Conservation (phyloP, 257 asterid genomes). For the Linaria vulgaris region DNA sequence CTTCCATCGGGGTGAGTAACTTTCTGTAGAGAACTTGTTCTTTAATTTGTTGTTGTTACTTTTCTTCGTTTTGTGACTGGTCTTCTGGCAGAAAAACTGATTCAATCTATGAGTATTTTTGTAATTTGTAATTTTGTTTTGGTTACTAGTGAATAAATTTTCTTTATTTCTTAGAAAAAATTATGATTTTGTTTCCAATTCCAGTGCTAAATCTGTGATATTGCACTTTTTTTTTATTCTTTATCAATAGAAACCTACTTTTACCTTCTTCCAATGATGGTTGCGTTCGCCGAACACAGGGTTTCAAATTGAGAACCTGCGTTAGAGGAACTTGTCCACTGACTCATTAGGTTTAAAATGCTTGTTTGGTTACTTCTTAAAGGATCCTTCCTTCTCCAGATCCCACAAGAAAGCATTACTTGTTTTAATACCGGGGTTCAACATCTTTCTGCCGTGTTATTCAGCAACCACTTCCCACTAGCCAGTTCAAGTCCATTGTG, state of each 20-base stretch:
- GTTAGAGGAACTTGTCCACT: not conserved
- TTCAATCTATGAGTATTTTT: not conserved
- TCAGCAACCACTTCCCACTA: not conserved
- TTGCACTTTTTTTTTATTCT: constrained; percentile 9
- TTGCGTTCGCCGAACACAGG: not conserved
- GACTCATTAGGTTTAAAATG: not conserved
- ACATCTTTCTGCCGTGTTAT: not conserved
- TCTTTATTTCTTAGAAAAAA: constrained; percentile 13
- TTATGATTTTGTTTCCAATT: constrained; percentile 5
- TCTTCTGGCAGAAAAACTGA: not conserved
- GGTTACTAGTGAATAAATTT: constrained; percentile 15
- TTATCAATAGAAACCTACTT: not conserved
- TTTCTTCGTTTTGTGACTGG: not conserved
- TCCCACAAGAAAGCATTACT: not conserved
- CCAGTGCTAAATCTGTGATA: constrained; percentile 14
- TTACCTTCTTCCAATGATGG: not conserved
- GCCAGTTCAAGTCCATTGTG: not conserved
- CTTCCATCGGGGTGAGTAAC: constrained; percentile 79
- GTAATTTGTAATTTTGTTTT: constrained; percentile 16
- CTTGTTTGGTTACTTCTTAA: not conserved
- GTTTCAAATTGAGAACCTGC: not conserved
- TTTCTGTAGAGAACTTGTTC: constrained; percentile 8
- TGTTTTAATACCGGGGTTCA: not conserved
- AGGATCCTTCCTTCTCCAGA: not conserved
- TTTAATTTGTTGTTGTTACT: constrained; percentile 1